These are phyloP conservation scores for Jaenimonas drosophilae DNA, from an alignment of 208 protist species.

Conservation along the genomic window DNA sequence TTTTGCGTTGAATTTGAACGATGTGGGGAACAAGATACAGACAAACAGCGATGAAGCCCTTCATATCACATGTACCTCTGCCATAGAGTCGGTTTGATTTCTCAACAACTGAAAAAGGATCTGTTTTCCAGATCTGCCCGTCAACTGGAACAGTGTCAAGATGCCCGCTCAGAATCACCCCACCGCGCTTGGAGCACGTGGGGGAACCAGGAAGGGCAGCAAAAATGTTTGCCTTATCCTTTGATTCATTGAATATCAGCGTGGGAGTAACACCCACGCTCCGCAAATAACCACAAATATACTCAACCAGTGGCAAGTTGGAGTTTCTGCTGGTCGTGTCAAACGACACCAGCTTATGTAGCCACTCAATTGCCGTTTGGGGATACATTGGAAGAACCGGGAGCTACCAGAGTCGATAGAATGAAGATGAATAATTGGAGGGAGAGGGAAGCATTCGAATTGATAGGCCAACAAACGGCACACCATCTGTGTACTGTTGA, in stretches of 20 bases:
- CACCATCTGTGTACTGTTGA: no score
- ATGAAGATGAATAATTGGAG: no score
- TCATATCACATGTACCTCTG: constrained; percentile 52
- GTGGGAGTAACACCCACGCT: constrained; percentile 18
- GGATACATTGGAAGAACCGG: constrained; percentile 1
- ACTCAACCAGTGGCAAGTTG: constrained; percentile 32
- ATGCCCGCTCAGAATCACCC: constrained; percentile 43
- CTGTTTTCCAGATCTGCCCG: constrained; percentile 37
- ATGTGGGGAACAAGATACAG: constrained; percentile 35
- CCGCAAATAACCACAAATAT: constrained; percentile 15
- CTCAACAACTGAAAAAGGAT: constrained; percentile 22
- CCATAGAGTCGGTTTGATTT: constrained; percentile 23
- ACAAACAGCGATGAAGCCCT: constrained; percentile 39
- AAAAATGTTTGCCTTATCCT: constrained; percentile 44
- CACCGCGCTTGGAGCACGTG: constrained; percentile 15
- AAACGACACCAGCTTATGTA: constrained; percentile 33
- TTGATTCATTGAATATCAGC: no score
- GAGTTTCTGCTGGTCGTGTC: constrained; percentile 35
- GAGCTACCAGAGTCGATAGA: constrained; percentile 1
- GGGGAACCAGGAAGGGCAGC: constrained; percentile 26
- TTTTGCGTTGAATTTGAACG: constrained; percentile 22
- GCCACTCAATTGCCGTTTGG: constrained; percentile 12
- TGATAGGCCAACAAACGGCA: no score
- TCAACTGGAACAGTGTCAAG: constrained; percentile 41
- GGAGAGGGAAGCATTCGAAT: no score